A percentile compares a stretch with the other conserved stretches of the same genome.
These are phyloP conservation scores for Eucalyptus tenuipes DNA, from an alignment of 345 rosid genomes.

Conservation along the genomic window DNA sequence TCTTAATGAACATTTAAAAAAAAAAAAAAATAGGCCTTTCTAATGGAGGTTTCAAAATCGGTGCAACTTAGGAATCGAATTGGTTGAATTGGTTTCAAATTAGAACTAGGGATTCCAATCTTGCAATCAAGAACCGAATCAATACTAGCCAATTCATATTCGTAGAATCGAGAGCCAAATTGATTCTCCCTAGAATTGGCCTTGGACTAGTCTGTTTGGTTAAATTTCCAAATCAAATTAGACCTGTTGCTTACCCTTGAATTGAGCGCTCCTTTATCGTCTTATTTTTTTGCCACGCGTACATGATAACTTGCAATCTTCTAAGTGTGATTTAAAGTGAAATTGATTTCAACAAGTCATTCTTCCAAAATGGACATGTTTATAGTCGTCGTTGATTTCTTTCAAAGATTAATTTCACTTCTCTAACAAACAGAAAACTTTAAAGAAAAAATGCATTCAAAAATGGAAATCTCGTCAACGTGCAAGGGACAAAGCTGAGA, in stretches of 20 bases:
- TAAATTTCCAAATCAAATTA: fast-evolving
- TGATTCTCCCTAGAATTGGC: neutral
- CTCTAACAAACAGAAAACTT: neutral
- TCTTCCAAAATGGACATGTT: neutral
- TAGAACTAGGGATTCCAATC: fast-evolving
- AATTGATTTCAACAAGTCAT: neutral
- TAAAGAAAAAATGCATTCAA: neutral
- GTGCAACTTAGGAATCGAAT: neutral
- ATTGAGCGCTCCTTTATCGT: neutral
- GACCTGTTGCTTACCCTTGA: neutral
- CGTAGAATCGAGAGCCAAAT: neutral
- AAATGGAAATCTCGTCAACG: neutral
- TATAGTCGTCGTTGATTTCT: neutral
- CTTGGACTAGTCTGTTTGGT: neutral
- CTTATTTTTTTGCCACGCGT: neutral
- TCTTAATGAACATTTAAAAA: neutral
- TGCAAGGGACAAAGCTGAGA: neutral
- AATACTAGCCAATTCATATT: neutral
- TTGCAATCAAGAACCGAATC: fast-evolving
- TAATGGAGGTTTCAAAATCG: neutral
- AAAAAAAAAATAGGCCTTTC: neutral
- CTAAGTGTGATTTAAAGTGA: neutral
- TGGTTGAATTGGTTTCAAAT: neutral
- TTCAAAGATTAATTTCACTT: neutral
- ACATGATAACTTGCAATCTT: neutral